Evolutionary conservation across 257 asterid species (phyloP).

Genomic region (Nicotiana noctiflora): DNA sequence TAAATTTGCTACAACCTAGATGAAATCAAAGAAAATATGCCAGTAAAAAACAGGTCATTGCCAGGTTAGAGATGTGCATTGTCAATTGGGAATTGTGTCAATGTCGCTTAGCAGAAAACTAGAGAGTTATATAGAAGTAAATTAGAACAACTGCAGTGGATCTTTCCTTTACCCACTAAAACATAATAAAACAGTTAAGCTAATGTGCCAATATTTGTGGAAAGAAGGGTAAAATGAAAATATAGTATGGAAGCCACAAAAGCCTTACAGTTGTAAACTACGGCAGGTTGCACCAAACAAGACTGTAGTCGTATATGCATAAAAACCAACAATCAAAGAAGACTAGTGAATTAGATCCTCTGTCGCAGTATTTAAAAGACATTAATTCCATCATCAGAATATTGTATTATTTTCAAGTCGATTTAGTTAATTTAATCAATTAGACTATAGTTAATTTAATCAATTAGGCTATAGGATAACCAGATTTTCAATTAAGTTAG

Average conservation of each 20-base stretch:
- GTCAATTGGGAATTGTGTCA: neutral
- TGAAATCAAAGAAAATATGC: conserved; percentile 14
- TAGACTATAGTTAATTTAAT: neutral
- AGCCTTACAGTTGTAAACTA: neutral
- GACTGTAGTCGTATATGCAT: neutral
- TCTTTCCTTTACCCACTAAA: neutral
- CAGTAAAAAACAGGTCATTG: neutral
- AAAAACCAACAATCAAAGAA: neutral
- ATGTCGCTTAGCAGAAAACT: conserved; percentile 1
- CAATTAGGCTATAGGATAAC: neutral
- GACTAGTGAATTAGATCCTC: neutral
- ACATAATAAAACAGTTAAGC: neutral
- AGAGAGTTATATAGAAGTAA: neutral
- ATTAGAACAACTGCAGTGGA: neutral
- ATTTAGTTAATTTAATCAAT: neutral
- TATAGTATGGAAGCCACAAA: neutral
- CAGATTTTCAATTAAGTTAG: neutral
- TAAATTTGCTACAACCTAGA: conserved; percentile 50
- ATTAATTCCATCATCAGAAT: neutral
- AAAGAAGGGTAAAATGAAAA: conserved; percentile 6
- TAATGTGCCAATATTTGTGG: neutral
- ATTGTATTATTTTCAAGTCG: neutral
- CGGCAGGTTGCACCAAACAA: neutral
- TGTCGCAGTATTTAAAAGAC: neutral
- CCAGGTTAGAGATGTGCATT: conserved; percentile 4